Evolutionary conservation across 768 basidiomycete species (phyloP), one percentile per base, ranked within the genome.

Genomic region (Chalciporus sphaerocephalus): DNA sequence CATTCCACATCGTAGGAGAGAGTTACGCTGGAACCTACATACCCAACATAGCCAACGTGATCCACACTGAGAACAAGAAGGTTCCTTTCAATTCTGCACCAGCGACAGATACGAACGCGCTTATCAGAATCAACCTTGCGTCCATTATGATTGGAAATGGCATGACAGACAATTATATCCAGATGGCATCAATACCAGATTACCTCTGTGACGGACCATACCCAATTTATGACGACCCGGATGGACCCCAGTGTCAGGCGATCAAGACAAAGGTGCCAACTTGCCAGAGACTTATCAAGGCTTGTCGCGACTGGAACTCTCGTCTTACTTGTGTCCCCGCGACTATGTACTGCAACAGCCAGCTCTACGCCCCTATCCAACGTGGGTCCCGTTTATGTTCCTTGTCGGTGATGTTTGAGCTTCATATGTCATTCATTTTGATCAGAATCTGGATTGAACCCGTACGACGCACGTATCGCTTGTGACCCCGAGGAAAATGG

Each of bases 121-220:
- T 91, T 33, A 72, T 79, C 55, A 74, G 75, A 52, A 82, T 96
- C 67, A 92, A 93, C 69, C 76, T 95, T 24, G 81, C 77, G 23
- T 91, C 87, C 0, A 67, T 98, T 38, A 74, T 97, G 51, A 78
- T 97, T 41, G 95, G 85, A 4, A 96, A 93, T 60, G 94, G 90
- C 9, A 70, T 87, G 40, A 92, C 91, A 1, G 85, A 94, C 55
- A 88, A 90, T 7, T 81, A 79, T 57, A 69, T 80, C 33, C 95
- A 98, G 60, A 83, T 90, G 70, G 83, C 76, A 4, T 74, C 81
- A 27, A 70, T 96, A 17, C 85, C 90, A 1, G 92, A 95, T 52
- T 92, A 81, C 61, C 83, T 80, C 12, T 93, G 91, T 58, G 74
- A 85, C 9, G 87, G 87, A 5, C 86, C 87, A 5, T 94, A 86